Evolutionary conservation across 768 basidiomycete genomes (phyloP).

Genomic region (Pleurotus ostreatus): DNA sequence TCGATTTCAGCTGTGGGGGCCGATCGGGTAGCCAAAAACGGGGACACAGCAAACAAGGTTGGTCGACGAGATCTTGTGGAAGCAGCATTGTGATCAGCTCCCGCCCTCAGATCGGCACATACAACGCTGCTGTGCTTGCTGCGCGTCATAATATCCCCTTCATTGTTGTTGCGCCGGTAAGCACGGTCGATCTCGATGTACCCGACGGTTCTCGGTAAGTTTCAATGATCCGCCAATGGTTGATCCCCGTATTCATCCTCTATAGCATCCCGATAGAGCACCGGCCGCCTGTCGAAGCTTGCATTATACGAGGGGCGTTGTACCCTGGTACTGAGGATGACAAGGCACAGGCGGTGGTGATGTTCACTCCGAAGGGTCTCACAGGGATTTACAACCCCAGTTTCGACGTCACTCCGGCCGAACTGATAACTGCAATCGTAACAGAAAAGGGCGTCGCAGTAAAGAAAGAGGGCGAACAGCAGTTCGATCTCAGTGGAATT

Average conservation of each 20-base stretch:
- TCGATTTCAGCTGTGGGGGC: conserved; percentile 68
- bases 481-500: conserved; percentile 63
- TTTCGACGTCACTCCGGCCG: conserved; percentile 95
- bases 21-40: conserved; percentile 86
- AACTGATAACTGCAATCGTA: conserved; percentile 90
- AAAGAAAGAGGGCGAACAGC: conserved; percentile 49
- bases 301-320: conserved; percentile 78
- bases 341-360: conserved; percentile 58
- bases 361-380: conserved; percentile 72
- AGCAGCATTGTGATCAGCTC: background rate
- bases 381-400: conserved; percentile 85
- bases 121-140: conserved; percentile 92
- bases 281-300: conserved; percentile 82
- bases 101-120: conserved; percentile 72
- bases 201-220: conserved; percentile 59
- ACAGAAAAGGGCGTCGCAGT: conserved; percentile 93
- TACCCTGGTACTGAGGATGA: conserved; percentile 47
- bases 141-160: conserved; percentile 86
- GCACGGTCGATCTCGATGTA: conserved; percentile 84
- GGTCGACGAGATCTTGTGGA: conserved; percentile 5
- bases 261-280: conserved; percentile 91
- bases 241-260: conserved; percentile 6
- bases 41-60: conserved; percentile 95
- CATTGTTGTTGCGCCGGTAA: conserved; percentile 89
- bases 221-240: conserved; percentile 20